A percentile compares a stretch with the other conserved stretches of the same genome.
These are phyloP conservation scores for Hysterium pulicare DNA, from an alignment of 2,329 filamentous ascomycete genomes.

Conservation along the genomic window DNA sequence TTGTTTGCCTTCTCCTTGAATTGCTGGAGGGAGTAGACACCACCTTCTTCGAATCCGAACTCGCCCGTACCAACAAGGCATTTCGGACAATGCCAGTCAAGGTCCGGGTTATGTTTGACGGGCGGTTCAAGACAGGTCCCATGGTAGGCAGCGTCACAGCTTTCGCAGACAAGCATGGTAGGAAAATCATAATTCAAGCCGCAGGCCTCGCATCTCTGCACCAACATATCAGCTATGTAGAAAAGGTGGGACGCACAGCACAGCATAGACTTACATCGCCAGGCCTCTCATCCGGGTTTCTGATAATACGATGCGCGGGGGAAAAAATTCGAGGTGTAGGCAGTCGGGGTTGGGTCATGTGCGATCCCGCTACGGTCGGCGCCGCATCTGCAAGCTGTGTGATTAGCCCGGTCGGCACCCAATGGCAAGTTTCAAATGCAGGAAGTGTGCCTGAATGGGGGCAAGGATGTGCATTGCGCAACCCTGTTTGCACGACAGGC, in stretches of 20 bases:
- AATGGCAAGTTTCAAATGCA: conserved; percentile 15
- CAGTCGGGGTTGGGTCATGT: conserved; percentile 92
- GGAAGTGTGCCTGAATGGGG: conserved; percentile 17
- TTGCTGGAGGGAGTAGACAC: conserved; percentile 88
- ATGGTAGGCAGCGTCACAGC: conserved; percentile 87
- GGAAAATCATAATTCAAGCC: conserved; percentile 71
- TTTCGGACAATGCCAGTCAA: conserved; percentile 93
- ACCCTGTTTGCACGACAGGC: conserved; percentile 22
- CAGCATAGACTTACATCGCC: conserved; percentile 58
- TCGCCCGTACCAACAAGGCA: conserved; percentile 95
- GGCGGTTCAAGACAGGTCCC: conserved; percentile 85
- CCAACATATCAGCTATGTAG: conserved; percentile 6
- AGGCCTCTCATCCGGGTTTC: conserved; percentile 45
- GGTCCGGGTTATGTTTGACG: conserved; percentile 70
- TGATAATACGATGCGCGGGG: conserved; percentile 51
- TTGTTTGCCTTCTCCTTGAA: conserved; percentile 95
- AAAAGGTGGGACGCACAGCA: conserved; percentile 5
- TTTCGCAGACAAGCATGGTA: conserved; percentile 78
- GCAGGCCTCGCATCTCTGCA: conserved; percentile 79
- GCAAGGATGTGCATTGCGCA: conserved; percentile 18
- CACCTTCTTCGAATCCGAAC: conserved; percentile 96
- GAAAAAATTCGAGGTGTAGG: conserved; percentile 63
- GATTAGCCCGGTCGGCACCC: conserved; percentile 22
- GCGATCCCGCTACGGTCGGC: conserved; percentile 89
- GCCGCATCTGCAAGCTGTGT: conserved; percentile 45